Base-by-base conservation (phyloP, 2,329 filamentous ascomycete species). In the Epichloe sp. region DNA sequence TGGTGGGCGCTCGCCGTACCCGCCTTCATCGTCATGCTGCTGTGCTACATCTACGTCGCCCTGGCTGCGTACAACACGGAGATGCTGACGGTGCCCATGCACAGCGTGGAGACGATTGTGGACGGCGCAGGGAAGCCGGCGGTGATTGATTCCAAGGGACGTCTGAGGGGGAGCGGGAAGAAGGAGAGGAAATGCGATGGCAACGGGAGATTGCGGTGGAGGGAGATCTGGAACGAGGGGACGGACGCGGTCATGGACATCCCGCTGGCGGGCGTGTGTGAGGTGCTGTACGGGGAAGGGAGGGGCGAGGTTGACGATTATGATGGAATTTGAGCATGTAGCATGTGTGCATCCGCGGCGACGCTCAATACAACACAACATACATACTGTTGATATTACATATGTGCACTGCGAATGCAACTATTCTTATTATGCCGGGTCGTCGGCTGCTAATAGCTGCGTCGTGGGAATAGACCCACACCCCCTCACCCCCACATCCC, bases 191-290 rank as follows among this genome's bases (percentile, higher is more conserved):
- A 69, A 58, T 56, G 64, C 49, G 59, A 65, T 36, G 65, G 65
- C 41, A 62, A 61, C 34, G 71, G 68, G 38, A 60, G 56, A 52
- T 59, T 77, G 56, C 78, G 88, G 62, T 97, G 93, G 91, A 82
- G 77, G 61, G 77, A 75, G 53, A 76, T 95, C 17, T 98, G 93
- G 93, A 89, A 82, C 61, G 83, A 87, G 59, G 89, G 93, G 17
- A 98, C 93, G 0, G 93, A 98, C 73, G 93, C 89, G 1, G 93
- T 97, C 7, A 86, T 98, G 86, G 93, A 98, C 70, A 84, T 98
- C 47, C 93, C 93, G 7, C 78, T 97, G 57, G 90, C 89, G 10
- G 93, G 91, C 0, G 91, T 97, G 2, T 97, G 91, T 63, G 90
- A 98, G 71, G 82, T 98, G 36, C 65, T 98, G 21, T 98, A 97